Evolutionary conservation across 352 stramenopile genomes (phyloP).

Genomic region (Globisporangium radiosum): DNA sequence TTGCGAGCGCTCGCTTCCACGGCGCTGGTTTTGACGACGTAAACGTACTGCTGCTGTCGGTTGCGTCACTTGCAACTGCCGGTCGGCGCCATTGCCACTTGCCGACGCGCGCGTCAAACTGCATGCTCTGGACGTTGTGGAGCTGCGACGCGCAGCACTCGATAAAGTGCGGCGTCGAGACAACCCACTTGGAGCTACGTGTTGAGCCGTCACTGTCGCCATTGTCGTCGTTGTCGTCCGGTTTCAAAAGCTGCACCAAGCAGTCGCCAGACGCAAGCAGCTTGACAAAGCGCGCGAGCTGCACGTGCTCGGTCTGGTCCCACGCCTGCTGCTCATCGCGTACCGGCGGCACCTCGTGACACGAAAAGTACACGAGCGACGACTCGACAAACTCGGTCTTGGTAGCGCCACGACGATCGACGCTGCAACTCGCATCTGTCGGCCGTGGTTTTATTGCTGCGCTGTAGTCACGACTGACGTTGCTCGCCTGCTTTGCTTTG

Average conservation of each 20-base stretch:
- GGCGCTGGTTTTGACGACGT: neutral
- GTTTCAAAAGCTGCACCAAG: constrained; percentile 29
- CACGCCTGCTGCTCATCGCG: constrained; percentile 7
- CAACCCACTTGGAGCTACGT: constrained; percentile 10
- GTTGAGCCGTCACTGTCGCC: too few relatives aligned
- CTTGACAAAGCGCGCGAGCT: constrained; percentile 30
- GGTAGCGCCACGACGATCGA: neutral
- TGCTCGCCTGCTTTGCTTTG: neutral
- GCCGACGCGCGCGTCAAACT: constrained; percentile 16
- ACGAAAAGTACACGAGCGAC: constrained; percentile 29
- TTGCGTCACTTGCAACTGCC: too few relatives aligned
- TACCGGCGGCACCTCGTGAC: constrained; percentile 12
- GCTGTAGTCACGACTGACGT: neutral
- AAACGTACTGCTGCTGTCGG: neutral
- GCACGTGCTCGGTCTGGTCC: constrained; percentile 17
- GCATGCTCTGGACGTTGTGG: constrained; percentile 28
- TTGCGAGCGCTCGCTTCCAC: neutral
- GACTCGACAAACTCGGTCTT: constrained; percentile 21
- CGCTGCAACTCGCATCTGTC: too few relatives aligned
- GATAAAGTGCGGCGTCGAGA: constrained; percentile 33
- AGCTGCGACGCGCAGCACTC: constrained; percentile 31
- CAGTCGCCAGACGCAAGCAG: constrained; percentile 25
- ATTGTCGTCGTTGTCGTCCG: constrained; percentile 9
- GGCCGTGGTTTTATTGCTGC: neutral
- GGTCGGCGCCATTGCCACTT: constrained; percentile 20